Evolutionary conservation across 352 stramenopile genomes (phyloP), one percentile per base, ranked within the genome.

Genomic region (Aphanomyces astaci): DNA sequence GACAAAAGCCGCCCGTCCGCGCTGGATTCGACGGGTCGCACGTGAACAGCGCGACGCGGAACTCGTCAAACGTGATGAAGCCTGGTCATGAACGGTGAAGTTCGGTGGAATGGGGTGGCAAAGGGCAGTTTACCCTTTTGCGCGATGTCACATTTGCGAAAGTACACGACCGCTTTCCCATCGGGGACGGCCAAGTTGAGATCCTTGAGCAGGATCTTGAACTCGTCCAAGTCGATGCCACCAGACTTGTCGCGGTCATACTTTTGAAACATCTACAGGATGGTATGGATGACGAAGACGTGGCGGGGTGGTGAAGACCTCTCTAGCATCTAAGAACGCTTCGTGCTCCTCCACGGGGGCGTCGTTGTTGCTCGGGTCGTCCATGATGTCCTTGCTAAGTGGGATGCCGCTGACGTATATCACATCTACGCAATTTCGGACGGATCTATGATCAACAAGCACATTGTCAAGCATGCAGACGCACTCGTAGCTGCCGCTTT

Each of bases 51-150:
- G 85, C 83, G 43, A 93, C 54, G 11, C 83, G 76, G 55, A 92
- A 92, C 66, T 93, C 85, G 5, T 91, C 83, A 63, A 92, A 93
- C 22, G 82, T 88, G 70, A 92, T 92, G 65, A 71, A 72, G 9
- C 82, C 83, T 32, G 75, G 78, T 15, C 74, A 64, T 9, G 2
- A 2, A n/a, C n/a, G n/a, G n/a, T n/a, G n/a, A n/a, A n/a, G n/a
- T n/a, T n/a, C n/a, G n/a, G n/a, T n/a, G n/a, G n/a, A n/a, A 49
- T n/a, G 24, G 5, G 24, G 33, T 53, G 7, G 40, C 3, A 53
- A 5, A 19, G 48, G n/a, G n/a, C n/a, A n/a, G n/a, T n/a, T n/a
- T 7, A 71, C 53, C 53, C 53, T 66, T 71, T 56, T 64, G 75
- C 63, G 79, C 77, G 39, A 79, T 77, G 68, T 93, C 85, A 55